Percentiles rank a stretch among this genome's conserved stretches.
phyloP scores from a whole-genome alignment of 2,329 filamentous ascomycete species.

The Pestalotiopsis sp. region DNA sequence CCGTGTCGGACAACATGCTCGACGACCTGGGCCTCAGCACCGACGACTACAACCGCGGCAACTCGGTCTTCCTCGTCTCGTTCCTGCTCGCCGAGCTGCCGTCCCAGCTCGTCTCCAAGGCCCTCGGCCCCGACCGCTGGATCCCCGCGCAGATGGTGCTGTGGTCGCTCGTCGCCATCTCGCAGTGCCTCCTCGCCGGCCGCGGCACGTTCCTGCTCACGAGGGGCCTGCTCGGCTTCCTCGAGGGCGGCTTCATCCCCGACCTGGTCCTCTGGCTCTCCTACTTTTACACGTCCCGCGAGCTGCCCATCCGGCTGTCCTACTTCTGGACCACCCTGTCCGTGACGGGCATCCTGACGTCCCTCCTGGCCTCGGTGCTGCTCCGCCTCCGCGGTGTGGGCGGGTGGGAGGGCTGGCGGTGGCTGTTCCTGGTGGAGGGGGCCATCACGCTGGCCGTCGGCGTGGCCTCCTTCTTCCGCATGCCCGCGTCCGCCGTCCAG shows the following conservation, averaged over 20 bases:
- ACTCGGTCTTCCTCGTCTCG: slow-evolving; percentile 55
- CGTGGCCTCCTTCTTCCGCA: slow-evolving; percentile 52
- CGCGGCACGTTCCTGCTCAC: slow-evolving; percentile 19
- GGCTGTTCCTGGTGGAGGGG: slow-evolving; percentile 60
- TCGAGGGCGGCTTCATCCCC: slow-evolving; percentile 37
- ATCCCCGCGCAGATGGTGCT: slow-evolving; percentile 33
- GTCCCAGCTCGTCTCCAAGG: slow-evolving; percentile 63
- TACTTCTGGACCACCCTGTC: slow-evolving; percentile 41
- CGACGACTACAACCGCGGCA: slow-evolving; percentile 56
- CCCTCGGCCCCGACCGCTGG: slow-evolving; percentile 36
- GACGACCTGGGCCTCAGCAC: slow-evolving; percentile 48
- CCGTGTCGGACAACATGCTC: slow-evolving; percentile 63
- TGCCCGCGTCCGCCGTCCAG: slow-evolving; percentile 51
- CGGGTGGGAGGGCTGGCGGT: slow-evolving; percentile 43
- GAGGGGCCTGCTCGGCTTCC: slow-evolving; percentile 11
- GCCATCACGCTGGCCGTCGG: slow-evolving; percentile 51
- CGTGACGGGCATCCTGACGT: slow-evolving; percentile 34
- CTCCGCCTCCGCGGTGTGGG: slow-evolving; percentile 38
- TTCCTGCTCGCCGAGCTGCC: slow-evolving; percentile 63
- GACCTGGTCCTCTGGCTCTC: slow-evolving; percentile 35
- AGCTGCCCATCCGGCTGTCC: slow-evolving; percentile 40
- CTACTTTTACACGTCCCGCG: slow-evolving; percentile 37
- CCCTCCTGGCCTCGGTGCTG: slow-evolving; percentile 38
- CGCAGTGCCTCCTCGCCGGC: slow-evolving; percentile 27
- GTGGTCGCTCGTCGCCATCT: slow-evolving; percentile 32